Evolutionary conservation across 2,329 filamentous ascomycete genomes (phyloP), one percentile per base, ranked within the genome.

Genomic region (Periconia digitata): DNA sequence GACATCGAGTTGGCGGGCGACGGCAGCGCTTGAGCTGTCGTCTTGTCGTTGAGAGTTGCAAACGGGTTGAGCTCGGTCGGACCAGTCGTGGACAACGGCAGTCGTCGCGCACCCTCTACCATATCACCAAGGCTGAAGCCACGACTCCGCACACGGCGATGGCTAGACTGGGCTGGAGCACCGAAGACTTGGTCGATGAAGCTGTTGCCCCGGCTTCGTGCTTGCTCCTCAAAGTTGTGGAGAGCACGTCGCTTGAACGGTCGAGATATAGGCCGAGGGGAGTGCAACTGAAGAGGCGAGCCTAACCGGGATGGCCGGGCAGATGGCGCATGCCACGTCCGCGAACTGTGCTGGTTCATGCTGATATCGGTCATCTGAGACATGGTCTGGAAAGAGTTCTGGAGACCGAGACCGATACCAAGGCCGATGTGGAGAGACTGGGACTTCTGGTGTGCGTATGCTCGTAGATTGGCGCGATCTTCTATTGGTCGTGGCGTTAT

Each of bases 111-210:
- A 43, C 76, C 73, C 22, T 75, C 75, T 52, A 74, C 75, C 50
- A 82, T 77, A 44, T 82, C 80, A 42, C 82, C 79, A 20, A 81
- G 75, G 40, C 82, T 85, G 58, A 83, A 84, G 46, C 83, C 83
- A 37, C 84, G 80, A 56, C 78, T 83, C 35, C 83, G 79, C 27
- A 83, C 76, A 23, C 81, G 78, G 46, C 80, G 78, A 55, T 81
- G 76, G 44, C 79, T 77, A 8, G 74, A 73, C 50, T 82, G 77
- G 22, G 73, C 70, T 34, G 73, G 70, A 27, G 71, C 70, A 46
- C 74, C 71, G 53, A 80, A 77, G 8, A 79, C 62, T 47, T 78
- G 71, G 42, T 67, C 70, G 34, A 72, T 69, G 6, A 75, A 71
- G 51, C 72, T 74, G 32, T 73, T 74, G 17, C 65, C 64, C 32